Evolutionary conservation across 2,329 filamentous ascomycete species (phyloP).

Genomic region (Sclerotinia nivalis): DNA sequence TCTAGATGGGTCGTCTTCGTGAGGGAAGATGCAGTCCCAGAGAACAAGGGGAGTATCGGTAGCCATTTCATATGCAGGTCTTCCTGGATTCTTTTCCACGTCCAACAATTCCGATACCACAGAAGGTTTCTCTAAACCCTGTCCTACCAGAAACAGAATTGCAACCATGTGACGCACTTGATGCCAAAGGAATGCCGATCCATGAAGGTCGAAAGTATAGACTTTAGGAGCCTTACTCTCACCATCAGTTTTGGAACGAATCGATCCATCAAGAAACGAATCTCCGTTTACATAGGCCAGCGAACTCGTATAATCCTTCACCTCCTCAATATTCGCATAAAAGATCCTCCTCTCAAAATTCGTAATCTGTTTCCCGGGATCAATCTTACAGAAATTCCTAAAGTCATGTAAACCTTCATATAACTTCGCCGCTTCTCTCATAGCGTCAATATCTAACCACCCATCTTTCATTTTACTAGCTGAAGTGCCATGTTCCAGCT

Average conservation of each 20-base stretch:
- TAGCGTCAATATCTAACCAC: constrained; percentile 84
- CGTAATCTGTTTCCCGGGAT: constrained; percentile 83
- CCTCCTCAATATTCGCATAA: constrained; percentile 74
- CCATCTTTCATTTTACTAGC: constrained; percentile 56
- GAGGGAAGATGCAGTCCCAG: constrained; percentile 92
- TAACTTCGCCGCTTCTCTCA: constrained; percentile 77
- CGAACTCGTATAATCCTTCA: constrained; percentile 55
- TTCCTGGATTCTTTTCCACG: constrained; percentile 66
- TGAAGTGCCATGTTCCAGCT: constrained; percentile 46
- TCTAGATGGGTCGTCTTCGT: constrained; percentile 45
- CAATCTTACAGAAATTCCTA: constrained; percentile 94
- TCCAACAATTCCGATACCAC: constrained; percentile 77
- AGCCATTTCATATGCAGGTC: constrained; percentile 88
- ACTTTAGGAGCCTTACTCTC: constrained; percentile 55
- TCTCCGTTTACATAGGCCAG: constrained; percentile 53
- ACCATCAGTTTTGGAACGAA: neutral
- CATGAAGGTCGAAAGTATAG: constrained; percentile 85
- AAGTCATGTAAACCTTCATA: constrained; percentile 90
- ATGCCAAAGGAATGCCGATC: constrained; percentile 95
- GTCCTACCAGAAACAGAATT: constrained; percentile 87
- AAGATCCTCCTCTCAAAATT: constrained; percentile 81
- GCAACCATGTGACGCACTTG: constrained; percentile 95
- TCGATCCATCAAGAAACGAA: constrained; percentile 21
- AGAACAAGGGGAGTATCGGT: constrained; percentile 86
- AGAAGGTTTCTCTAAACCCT: constrained; percentile 76